Base-by-base conservation (phyloP, 345 rosid species). In the Tarenaya hassleriana region DNA sequence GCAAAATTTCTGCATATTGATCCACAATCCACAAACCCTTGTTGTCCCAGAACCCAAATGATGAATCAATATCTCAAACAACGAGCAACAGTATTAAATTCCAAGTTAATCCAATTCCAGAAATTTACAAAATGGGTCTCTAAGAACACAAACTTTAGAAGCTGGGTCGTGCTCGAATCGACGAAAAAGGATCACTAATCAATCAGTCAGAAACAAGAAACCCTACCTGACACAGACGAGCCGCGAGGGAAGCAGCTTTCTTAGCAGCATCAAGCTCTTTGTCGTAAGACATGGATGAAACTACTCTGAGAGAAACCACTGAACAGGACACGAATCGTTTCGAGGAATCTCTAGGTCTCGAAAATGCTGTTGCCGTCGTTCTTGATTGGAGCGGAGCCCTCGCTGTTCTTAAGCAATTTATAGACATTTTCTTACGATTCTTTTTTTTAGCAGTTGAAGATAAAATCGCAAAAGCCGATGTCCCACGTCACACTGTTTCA, bases 211-310 rank as follows among this genome's bases (percentile, higher is more conserved):
- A 14, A 47, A 33, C 11, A 14, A 19, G 11, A 44, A 47, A 15
- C 17, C 27, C 8, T 41, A 73, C 96, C 95, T 75, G 94, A 74
- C 97, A 92, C 56, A 92, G 97, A 51, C 81, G 77, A 70, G 98
- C 82, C 21, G 98, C 95, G 33, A 92, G 77, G 29, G 83, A 77
- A 55, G 80, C 91, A 24, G 94, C 98, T 61, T 78, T 85, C 86
- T 79, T 88, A 67, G 98, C 98, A 20, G 91, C 95, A 16, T 66
- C 80, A 60, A 92, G 85, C 70, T 83, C 94, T 70, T 80, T 81
- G 27, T 74, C 83, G 67, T 92, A 92, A 58, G 84, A 47, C 90
- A 83, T 77, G 10, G 81, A 66, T 21, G 82, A 73, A 14, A 67
- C 33, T 41, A 57, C 55, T 68, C 68, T 57, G 31, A 57, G 50